Conservation (phyloP, 352 stramenopile genomes). For the Aphanomyces euteiches region DNA sequence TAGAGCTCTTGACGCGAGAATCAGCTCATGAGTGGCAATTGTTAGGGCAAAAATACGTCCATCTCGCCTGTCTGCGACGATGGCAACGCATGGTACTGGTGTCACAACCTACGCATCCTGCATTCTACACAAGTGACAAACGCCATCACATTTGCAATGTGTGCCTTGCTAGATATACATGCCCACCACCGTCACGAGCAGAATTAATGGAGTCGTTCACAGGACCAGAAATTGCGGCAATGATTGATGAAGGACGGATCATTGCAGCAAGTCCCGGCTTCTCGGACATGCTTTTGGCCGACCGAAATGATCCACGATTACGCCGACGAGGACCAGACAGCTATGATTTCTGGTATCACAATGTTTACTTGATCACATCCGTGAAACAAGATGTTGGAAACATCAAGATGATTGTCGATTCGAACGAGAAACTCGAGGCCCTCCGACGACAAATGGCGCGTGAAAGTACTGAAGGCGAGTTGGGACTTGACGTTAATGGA, state of each 20-base stretch:
- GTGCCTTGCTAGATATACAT: conserved; percentile 36
- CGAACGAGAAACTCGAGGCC: conserved; percentile 10
- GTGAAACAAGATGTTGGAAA: conserved; percentile 29
- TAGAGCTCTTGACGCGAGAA: not conserved
- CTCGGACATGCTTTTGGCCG: conserved; percentile 31
- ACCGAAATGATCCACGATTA: conserved; percentile 11
- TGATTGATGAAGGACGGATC: conserved; percentile 35
- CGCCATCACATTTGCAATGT: conserved; percentile 42
- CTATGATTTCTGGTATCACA: conserved; percentile 34
- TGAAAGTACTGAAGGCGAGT: conserved; percentile 1
- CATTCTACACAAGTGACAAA: conserved; percentile 38
- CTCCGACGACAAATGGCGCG: conserved; percentile 16
- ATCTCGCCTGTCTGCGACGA: conserved; percentile 38
- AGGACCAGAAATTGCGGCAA: conserved; percentile 38
- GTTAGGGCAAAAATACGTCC: conserved; percentile 33
- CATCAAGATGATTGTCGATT: conserved; percentile 6
- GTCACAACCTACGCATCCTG: conserved; percentile 41
- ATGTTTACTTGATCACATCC: conserved; percentile 37
- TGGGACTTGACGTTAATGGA: conserved; percentile 18
- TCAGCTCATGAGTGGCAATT: no score
- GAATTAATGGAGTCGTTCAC: conserved; percentile 44
- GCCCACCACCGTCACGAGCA: conserved; percentile 35
- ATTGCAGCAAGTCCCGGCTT: conserved; percentile 38
- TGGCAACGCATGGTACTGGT: conserved; percentile 46
- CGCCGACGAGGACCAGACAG: conserved; percentile 8